Evolutionary conservation across 164 flowering plant species (phyloP).

Genomic region (Umbellularia californica): DNA sequence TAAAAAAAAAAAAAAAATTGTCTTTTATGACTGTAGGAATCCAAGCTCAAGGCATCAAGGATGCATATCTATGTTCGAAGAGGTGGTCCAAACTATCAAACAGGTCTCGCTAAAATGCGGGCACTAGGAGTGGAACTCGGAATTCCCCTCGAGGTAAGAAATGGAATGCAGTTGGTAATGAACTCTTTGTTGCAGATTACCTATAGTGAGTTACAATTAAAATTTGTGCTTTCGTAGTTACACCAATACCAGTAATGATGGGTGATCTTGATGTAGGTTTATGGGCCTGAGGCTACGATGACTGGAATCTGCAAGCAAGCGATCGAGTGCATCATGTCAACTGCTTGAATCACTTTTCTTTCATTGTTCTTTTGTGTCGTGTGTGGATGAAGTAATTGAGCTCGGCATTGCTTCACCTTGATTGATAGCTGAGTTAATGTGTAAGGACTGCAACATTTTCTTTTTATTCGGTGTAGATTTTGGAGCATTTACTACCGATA

Average conservation of each 20-base stretch:
- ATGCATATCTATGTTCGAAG: constrained; percentile 87
- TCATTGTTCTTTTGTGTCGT: background rate
- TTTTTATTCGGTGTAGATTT: background rate
- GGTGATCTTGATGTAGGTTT: constrained; percentile 37
- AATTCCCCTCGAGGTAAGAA: constrained; percentile 77
- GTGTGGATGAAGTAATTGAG: background rate
- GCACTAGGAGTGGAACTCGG: constrained; percentile 76
- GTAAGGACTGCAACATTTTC: background rate
- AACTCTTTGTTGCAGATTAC: background rate
- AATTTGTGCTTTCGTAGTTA: background rate
- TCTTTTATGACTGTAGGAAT: constrained; percentile 35
- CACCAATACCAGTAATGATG: background rate
- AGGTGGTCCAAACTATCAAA: constrained; percentile 95
- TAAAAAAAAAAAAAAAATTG: background rate
- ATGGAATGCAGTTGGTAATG: background rate
- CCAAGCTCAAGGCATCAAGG: constrained; percentile 77
- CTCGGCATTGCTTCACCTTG: background rate
- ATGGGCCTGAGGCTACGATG: constrained; percentile 81
- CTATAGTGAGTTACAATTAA: background rate
- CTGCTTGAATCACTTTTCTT: constrained; percentile 27
- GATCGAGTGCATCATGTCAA: constrained; percentile 55
- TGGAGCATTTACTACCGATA: too few relatives aligned
- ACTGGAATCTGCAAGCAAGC: constrained; percentile 81
- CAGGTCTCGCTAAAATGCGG: constrained; percentile 82
- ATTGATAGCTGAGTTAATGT: background rate